phyloP scores from a whole-genome alignment of 2,329 filamentous ascomycete genomes.

The Talaromyces verruculosus region DNA sequence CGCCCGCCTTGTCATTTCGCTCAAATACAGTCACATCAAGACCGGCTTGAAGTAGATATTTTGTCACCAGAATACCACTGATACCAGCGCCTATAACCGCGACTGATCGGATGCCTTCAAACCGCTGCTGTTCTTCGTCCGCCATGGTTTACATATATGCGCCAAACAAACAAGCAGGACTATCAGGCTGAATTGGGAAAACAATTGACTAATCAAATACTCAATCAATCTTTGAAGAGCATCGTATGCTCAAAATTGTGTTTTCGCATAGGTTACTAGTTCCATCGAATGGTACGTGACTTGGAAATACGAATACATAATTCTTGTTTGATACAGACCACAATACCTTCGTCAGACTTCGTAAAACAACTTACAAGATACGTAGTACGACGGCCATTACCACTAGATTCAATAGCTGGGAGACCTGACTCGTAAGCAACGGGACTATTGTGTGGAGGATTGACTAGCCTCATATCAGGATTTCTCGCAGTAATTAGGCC shows the following conservation, averaged over 20 bases:
- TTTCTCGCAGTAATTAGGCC: neutral
- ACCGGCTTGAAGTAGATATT: conserved; percentile 47
- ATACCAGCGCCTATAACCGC: conserved; percentile 56
- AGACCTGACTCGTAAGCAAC: neutral
- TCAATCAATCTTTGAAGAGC: neutral
- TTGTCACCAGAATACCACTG: conserved; percentile 50
- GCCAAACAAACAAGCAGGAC: neutral
- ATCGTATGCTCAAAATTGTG: neutral
- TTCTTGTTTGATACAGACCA: neutral
- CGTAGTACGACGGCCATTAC: neutral
- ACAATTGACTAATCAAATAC: neutral
- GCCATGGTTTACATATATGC: neutral
- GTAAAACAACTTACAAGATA: neutral
- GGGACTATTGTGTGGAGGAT: neutral
- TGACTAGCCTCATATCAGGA: neutral
- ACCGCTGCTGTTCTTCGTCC: neutral
- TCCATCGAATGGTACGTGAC: neutral
- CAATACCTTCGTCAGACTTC: neutral
- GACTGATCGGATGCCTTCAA: conserved; percentile 29
- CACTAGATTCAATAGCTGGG: neutral
- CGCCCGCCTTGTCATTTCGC: conserved; percentile 51
- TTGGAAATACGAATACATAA: neutral
- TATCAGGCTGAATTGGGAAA: neutral
- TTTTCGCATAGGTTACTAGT: neutral
- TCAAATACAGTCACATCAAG: conserved; percentile 57